Percentiles rank a stretch among this genome's conserved stretches.
Evolutionary conservation across 768 basidiomycete species (phyloP).

Genomic region (Pholiota molesta): DNA sequence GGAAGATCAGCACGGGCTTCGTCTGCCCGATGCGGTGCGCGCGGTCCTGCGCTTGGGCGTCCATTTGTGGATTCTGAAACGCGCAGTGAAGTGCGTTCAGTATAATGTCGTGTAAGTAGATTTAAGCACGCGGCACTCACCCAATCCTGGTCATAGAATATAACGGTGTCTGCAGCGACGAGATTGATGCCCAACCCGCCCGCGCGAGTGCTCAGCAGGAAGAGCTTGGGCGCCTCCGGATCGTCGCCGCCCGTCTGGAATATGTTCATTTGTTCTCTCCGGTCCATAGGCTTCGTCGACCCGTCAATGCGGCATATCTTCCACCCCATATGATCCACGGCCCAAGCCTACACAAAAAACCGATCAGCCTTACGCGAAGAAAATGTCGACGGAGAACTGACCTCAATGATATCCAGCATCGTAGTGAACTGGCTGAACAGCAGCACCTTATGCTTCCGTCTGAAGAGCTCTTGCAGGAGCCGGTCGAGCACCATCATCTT

Average conservation of each 20-base stretch:
- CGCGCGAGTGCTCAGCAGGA: conserved; percentile 79
- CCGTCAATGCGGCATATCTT: conserved; percentile 92
- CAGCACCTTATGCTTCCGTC: conserved; percentile 81
- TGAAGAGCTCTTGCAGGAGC: conserved; percentile 81
- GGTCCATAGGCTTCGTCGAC: conserved; percentile 73
- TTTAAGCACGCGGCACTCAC: conserved; percentile 39
- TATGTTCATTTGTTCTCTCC: conserved; percentile 80
- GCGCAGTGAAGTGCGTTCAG: not conserved
- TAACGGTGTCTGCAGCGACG: conserved; percentile 85
- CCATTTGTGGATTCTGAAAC: conserved; percentile 89
- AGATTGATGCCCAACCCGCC: conserved; percentile 85
- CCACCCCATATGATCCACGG: conserved; percentile 81
- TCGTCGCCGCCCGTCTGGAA: conserved; percentile 78
- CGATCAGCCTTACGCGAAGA: conserved; percentile 1
- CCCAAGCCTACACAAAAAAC: conserved; percentile 70
- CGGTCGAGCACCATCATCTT: conserved; percentile 98
- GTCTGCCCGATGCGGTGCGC: conserved; percentile 97
- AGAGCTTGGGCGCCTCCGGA: conserved; percentile 68
- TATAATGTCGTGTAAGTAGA: conserved; percentile 3
- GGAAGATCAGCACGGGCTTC: conserved; percentile 85
- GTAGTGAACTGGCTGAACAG: conserved; percentile 93
- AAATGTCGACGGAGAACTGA: conserved; percentile 29
- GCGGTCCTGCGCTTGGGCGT: conserved; percentile 93
- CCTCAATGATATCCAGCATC: conserved; percentile 95
- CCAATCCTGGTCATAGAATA: conserved; percentile 94